These are phyloP conservation scores for Pseudodiploospora longispora DNA, from an alignment of 2,329 filamentous ascomycete species.

Conservation along the genomic window DNA sequence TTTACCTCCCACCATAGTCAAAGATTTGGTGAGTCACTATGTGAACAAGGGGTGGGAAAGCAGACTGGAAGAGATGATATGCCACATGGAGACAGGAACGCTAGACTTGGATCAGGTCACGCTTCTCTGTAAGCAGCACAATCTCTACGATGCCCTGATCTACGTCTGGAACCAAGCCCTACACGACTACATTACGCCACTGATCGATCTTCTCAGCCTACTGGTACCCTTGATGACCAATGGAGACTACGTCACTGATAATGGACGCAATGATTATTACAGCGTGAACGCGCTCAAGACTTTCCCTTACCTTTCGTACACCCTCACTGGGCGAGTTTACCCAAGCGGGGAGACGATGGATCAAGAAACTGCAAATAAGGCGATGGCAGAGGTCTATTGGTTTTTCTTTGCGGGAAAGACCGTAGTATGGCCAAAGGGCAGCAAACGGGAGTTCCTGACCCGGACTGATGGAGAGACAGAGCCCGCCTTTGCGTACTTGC, in stretches of 20 bases:
- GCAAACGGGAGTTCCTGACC: conserved; percentile 52
- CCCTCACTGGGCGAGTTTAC: conserved; percentile 83
- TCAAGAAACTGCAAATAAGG: conserved; percentile 62
- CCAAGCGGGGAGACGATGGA: conserved; percentile 71
- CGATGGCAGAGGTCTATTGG: conserved; percentile 85
- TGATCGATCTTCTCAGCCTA: conserved; percentile 75
- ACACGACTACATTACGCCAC: conserved; percentile 79
- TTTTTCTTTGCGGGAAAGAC: conserved; percentile 84
- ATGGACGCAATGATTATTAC: conserved; percentile 52
- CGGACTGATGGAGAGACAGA: conserved; percentile 48
- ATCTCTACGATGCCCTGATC: conserved; percentile 88
- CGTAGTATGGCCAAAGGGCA: conserved; percentile 64
- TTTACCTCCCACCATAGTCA: conserved; percentile 76
- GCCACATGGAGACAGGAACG: conserved; percentile 80
- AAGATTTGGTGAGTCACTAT: conserved; percentile 76
- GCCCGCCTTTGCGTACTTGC: conserved; percentile 77
- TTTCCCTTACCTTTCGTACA: conserved; percentile 90
- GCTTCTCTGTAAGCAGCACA: conserved; percentile 79
- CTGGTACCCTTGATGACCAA: conserved; percentile 51
- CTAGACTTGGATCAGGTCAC: conserved; percentile 94
- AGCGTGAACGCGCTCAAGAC: conserved; percentile 76
- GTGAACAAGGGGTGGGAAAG: conserved; percentile 66
- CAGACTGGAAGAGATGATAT: conserved; percentile 87
- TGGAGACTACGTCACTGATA: conserved; percentile 43
- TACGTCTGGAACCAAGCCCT: conserved; percentile 96